These are phyloP conservation scores for Talaromyces rugulosus DNA, from an alignment of 2,329 filamentous ascomycete species.

Conservation along the genomic window DNA sequence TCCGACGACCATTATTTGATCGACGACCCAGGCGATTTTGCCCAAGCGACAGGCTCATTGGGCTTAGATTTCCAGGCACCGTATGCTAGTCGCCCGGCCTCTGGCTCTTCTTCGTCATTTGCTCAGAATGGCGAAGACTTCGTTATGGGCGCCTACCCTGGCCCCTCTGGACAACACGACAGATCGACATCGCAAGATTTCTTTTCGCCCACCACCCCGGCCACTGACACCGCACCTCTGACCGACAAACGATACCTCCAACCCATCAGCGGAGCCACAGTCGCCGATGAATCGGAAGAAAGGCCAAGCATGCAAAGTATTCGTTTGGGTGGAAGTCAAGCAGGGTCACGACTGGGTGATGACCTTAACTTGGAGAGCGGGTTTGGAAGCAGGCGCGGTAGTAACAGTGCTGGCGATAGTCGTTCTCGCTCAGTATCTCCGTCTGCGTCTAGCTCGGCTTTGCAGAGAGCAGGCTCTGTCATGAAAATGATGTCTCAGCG, in stretches of 20 bases:
- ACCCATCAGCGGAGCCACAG: slow-evolving; percentile 51
- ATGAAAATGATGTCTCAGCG: slow-evolving; percentile 89
- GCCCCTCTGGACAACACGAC: slow-evolving; percentile 19
- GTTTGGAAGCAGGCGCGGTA: slow-evolving; percentile 52
- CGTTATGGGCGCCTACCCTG: slow-evolving; percentile 13
- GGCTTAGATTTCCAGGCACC: slow-evolving; percentile 37
- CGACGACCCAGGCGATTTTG: slow-evolving; percentile 37
- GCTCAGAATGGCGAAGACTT: slow-evolving; percentile 22
- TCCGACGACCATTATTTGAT: slow-evolving; percentile 20
- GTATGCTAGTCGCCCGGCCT: slow-evolving; percentile 15
- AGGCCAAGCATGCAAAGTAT: slow-evolving; percentile 53
- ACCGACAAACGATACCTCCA: slow-evolving; percentile 55
- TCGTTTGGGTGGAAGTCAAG: slow-evolving; percentile 41
- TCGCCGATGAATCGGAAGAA: slow-evolving; percentile 41
- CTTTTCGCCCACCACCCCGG: slow-evolving; percentile 50
- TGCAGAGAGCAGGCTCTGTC: slow-evolving; percentile 69
- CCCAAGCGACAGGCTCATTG: slow-evolving; percentile 39
- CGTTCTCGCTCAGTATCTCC: slow-evolving; percentile 56
- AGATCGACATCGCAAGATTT: slow-evolving; percentile 47
- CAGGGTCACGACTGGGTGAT: slow-evolving; percentile 54
- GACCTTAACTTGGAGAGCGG: slow-evolving; percentile 56
- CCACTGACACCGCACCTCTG: slow-evolving; percentile 55
- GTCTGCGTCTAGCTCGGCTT: slow-evolving; percentile 57
- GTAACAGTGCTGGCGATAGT: slow-evolving; percentile 20
- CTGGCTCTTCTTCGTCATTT: slow-evolving; percentile 16